Conservation (phyloP, 768 basidiomycete species). For the Hygrocybe coccinea region DNA sequence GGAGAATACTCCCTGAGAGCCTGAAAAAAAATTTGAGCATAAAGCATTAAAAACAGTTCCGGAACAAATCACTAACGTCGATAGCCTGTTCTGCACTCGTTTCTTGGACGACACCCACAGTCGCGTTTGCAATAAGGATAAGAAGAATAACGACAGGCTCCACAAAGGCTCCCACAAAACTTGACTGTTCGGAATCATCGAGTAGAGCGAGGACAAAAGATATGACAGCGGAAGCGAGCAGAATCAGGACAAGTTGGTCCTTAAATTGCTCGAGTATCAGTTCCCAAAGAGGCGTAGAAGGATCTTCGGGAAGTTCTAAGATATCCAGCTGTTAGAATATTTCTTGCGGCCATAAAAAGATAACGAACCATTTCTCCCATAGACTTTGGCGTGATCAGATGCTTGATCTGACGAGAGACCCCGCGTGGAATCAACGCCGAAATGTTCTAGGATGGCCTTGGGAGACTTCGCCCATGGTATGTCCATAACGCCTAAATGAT, state of each 20-base stretch:
- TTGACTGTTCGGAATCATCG: slow-evolving; percentile 67
- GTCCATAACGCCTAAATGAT: slow-evolving; percentile 41
- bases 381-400: slow-evolving; percentile 66
- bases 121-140: slow-evolving; percentile 94
- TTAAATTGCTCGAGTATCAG: slow-evolving; percentile 98
- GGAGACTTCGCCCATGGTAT: slow-evolving; percentile 75
- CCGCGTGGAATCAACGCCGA: slow-evolving; percentile 52
- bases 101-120: slow-evolving; percentile 96
- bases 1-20: slow-evolving; percentile 96
- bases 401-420: slow-evolving; percentile 70
- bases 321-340: not conserved
- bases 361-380: slow-evolving; percentile 78
- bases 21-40: slow-evolving; percentile 37
- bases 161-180: slow-evolving; percentile 81
- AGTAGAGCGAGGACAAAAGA: slow-evolving; percentile 90
- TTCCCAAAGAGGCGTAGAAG: slow-evolving; percentile 86
- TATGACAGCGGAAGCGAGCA: slow-evolving; percentile 88
- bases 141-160: slow-evolving; percentile 93
- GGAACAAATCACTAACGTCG: slow-evolving; percentile 59
- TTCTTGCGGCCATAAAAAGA: not conserved
- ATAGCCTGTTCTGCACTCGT: slow-evolving; percentile 95
- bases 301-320: slow-evolving; percentile 87
- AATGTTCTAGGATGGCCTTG: slow-evolving; percentile 67
- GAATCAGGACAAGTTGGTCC: slow-evolving; percentile 95
- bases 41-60: slow-evolving; percentile 3